phyloP scores from a whole-genome alignment of 208 protist genomes.

The Acanthamoeba triangularis region DNA sequence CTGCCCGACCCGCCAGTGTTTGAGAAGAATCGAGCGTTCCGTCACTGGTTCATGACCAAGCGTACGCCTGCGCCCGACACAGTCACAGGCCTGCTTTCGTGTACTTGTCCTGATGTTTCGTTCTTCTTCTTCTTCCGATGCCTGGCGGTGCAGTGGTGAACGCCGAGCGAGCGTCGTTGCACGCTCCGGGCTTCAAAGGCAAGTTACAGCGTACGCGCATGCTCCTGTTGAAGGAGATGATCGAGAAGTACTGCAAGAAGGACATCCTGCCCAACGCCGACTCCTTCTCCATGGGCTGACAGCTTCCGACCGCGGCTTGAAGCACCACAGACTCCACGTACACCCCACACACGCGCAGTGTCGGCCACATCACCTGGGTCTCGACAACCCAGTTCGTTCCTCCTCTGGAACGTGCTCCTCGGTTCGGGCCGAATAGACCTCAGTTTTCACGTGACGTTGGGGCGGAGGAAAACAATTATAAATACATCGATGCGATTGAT shows the following conservation, averaged over 20 bases:
- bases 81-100: too few relatives aligned
- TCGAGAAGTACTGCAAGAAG: conserved; percentile 45
- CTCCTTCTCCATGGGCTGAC: conserved; percentile 45
- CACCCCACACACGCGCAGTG: too few relatives aligned
- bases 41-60: conserved; percentile 33
- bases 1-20: conserved; percentile 40
- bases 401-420: too few relatives aligned
- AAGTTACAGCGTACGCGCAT: conserved; percentile 58
- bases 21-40: not conserved
- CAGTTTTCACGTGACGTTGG: too few relatives aligned
- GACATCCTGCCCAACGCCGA: conserved; percentile 26
- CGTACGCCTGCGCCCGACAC: not conserved
- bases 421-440: too few relatives aligned
- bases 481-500: too few relatives aligned
- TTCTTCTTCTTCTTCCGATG: too few relatives aligned
- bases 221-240: conserved; percentile 33
- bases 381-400: too few relatives aligned
- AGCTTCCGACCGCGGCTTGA: too few relatives aligned
- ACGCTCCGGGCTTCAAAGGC: conserved; percentile 1
- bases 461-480: too few relatives aligned
- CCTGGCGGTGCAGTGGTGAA: conserved; percentile 58
- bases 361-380: too few relatives aligned
- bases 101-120: not conserved
- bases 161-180: conserved; percentile 51
- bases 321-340: too few relatives aligned